Evolutionary conservation across 139 green algal genomes (phyloP).

Genomic region (Asterochloris sp.): DNA sequence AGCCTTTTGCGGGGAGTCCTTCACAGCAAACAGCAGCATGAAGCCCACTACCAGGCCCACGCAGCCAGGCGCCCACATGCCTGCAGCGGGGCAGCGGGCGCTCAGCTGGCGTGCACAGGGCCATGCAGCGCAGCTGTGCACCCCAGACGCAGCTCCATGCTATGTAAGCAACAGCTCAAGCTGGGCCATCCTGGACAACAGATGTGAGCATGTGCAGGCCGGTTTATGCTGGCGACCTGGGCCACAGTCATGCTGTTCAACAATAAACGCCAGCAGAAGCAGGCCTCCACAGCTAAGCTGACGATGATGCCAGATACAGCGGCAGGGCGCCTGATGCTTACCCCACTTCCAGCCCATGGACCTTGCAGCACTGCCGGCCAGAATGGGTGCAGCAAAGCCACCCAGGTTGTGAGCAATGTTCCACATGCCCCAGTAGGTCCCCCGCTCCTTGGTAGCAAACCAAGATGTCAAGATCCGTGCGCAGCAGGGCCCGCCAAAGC

Average conservation of each 20-base stretch:
- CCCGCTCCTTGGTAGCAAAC: constrained; percentile 63
- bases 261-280: no score
- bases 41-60: constrained; percentile 66
- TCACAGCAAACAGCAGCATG: constrained; percentile 61
- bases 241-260: no score
- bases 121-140: no score
- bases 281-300: no score
- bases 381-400: constrained; percentile 79
- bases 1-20: constrained; percentile 73
- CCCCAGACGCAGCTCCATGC: no score
- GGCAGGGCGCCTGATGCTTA: not conserved
- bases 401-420: constrained; percentile 88
- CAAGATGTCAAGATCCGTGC: constrained; percentile 88
- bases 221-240: no score
- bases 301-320: no score
- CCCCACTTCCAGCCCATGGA: constrained; percentile 74
- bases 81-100: not conserved
- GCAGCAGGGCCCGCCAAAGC: constrained; percentile 83
- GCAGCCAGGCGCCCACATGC: constrained; percentile 81
- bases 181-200: not conserved
- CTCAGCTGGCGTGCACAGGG: no score
- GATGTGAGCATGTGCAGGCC: not conserved
- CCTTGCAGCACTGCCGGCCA: constrained; percentile 74
- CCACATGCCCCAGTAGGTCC: constrained; percentile 71
- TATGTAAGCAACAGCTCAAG: no score